phyloP scores from a whole-genome alignment of 306 rosid species.

The Myrica gale region DNA sequence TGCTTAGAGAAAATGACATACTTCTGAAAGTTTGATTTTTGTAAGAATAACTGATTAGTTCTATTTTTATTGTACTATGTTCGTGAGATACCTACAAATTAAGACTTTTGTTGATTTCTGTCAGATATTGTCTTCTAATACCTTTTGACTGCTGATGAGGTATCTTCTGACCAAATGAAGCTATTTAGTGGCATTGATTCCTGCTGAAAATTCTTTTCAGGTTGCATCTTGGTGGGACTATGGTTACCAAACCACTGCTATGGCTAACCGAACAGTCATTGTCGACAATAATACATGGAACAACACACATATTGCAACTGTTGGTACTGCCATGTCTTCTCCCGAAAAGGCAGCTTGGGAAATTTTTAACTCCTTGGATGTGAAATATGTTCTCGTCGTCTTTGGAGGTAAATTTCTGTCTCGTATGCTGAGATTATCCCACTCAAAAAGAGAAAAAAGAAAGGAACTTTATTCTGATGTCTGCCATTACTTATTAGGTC shows the following conservation, averaged over 20 bases:
- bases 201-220: constrained; percentile 39
- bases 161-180: not conserved
- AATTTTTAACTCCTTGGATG: constrained; percentile 92
- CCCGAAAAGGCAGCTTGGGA: constrained; percentile 99
- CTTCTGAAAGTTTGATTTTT: no score
- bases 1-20: not conserved
- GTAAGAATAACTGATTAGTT: not conserved
- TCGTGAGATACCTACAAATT: no score
- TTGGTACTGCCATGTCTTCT: constrained; percentile 99
- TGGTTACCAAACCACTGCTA: constrained; percentile 99
- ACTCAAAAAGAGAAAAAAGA: not conserved
- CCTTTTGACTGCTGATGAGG: not conserved
- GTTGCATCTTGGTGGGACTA: constrained; percentile 99
- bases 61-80: not conserved
- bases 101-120: not conserved
- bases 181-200: constrained; percentile 18
- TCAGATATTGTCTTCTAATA: not conserved
- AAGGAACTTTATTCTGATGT: constrained; percentile 30
- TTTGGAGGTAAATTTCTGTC: constrained; percentile 82
- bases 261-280: constrained; percentile 99
- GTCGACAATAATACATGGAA: constrained; percentile 99
- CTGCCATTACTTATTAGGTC: constrained; percentile 53
- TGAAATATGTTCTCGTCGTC: constrained; percentile 97
- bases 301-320: constrained; percentile 99
- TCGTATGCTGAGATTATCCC: constrained; percentile 19